A percentile compares a stretch with the other conserved stretches of the same genome.
Conservation (phyloP, 768 basidiomycete species). For the Ramaria rubella region DNA sequence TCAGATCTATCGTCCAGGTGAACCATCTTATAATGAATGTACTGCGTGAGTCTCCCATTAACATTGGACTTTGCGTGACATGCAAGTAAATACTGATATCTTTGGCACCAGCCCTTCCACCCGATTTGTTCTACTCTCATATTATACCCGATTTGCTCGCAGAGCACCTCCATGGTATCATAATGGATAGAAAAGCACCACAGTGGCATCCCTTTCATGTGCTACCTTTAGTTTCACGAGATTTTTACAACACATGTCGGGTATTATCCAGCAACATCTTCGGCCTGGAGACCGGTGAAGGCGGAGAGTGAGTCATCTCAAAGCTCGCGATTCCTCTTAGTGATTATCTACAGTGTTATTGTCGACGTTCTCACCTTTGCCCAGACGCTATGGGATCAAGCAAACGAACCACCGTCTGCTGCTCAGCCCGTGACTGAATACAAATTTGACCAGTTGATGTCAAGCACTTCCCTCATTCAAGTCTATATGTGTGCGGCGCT, state of each 20-base stretch:
- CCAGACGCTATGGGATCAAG: too few species aligned
- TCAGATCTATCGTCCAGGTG: too few species aligned
- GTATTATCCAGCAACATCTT: background rate
- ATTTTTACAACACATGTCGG: background rate
- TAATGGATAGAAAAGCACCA: background rate
- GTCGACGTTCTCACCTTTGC: too few species aligned
- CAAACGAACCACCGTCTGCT: background rate
- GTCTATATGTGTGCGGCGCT: slow-evolving; percentile 2
- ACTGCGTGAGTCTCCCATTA: too few species aligned
- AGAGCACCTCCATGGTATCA: background rate
- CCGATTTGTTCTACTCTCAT: slow-evolving; percentile 1
- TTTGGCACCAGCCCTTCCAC: background rate
- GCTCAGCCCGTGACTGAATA: background rate
- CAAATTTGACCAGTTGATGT: background rate
- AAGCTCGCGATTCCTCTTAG: too few species aligned
- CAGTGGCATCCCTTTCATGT: background rate
- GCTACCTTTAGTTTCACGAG: background rate
- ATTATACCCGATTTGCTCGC: slow-evolving; percentile 1
- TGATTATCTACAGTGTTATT: background rate
- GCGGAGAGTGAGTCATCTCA: too few species aligned
- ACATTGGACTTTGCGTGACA: too few species aligned
- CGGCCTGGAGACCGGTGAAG: background rate
- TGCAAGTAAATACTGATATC: too few species aligned
- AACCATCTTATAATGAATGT: too few species aligned
- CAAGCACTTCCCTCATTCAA: background rate